phyloP scores from a whole-genome alignment of 2,329 filamentous ascomycete genomes.

The Gremmenia infestans region DNA sequence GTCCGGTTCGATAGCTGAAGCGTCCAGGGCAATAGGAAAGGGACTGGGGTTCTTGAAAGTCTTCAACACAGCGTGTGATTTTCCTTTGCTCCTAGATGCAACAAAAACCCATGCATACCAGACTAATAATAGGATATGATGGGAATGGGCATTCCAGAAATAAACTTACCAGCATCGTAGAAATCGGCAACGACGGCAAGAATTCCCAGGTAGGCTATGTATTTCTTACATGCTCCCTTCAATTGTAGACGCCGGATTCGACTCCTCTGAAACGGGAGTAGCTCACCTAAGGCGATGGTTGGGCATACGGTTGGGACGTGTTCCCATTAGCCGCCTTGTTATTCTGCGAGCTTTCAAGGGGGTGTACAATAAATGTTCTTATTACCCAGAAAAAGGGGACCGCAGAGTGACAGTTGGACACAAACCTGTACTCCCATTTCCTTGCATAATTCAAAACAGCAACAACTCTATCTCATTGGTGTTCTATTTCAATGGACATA shows the following conservation, averaged over 20 bases:
- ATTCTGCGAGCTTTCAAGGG: background rate
- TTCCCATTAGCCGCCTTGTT: background rate
- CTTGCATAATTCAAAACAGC: background rate
- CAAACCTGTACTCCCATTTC: background rate
- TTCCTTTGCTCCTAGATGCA: too few relatives aligned
- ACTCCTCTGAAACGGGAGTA: background rate
- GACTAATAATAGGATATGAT: too few relatives aligned
- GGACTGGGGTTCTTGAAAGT: too few relatives aligned
- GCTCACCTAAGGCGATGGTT: background rate
- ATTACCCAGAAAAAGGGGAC: background rate
- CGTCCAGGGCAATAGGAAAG: too few relatives aligned
- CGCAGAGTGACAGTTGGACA: background rate
- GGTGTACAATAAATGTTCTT: background rate
- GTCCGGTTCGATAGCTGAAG: too few relatives aligned
- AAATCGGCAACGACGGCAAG: too few relatives aligned
- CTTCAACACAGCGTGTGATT: too few relatives aligned
- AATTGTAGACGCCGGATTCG: background rate
- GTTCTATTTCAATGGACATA: background rate
- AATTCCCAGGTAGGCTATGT: too few relatives aligned
- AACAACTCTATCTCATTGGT: background rate
- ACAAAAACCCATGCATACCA: too few relatives aligned
- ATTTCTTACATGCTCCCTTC: background rate
- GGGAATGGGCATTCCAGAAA: too few relatives aligned
- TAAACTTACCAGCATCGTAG: too few relatives aligned
- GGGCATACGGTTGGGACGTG: background rate